Evolutionary conservation across 805 yeast species (phyloP).

Genomic region (Candida alai): DNA sequence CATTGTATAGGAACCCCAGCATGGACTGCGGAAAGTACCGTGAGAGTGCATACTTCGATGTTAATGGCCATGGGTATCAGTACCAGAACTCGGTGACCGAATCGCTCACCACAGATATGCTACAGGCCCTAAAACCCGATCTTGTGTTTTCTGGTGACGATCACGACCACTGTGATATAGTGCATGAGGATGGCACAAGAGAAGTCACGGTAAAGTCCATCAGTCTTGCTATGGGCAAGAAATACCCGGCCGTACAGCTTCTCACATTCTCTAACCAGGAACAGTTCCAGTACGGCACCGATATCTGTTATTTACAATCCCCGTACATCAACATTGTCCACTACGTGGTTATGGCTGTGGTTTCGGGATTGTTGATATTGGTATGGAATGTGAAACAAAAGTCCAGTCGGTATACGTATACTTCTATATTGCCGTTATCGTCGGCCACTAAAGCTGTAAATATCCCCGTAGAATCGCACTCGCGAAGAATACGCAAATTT

Average conservation of each 20-base stretch:
- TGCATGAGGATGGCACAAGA: conserved; percentile 40
- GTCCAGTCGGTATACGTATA: conserved; percentile 22
- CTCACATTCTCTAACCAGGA: conserved; percentile 19
- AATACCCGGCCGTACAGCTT: conserved; percentile 39
- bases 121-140: conserved; percentile 59
- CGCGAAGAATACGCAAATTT: conserved; percentile 26
- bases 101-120: conserved; percentile 52
- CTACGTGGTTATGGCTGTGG: conserved; percentile 35
- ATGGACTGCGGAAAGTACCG: conserved; percentile 74
- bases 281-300: conserved; percentile 27
- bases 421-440: conserved; percentile 19
- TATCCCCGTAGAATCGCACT: conserved; percentile 14
- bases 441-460: background rate
- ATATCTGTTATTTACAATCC: conserved; percentile 42
- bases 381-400: conserved; percentile 27
- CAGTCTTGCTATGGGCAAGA: conserved; percentile 40
- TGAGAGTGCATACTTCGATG: conserved; percentile 52
- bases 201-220: conserved; percentile 39
- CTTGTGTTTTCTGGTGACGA: conserved; percentile 89
- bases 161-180: conserved; percentile 87
- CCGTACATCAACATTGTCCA: conserved; percentile 41
- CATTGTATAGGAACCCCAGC: conserved; percentile 65
- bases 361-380: conserved; percentile 25
- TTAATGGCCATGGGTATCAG: conserved; percentile 69
- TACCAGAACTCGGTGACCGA: conserved; percentile 79